Percentiles rank a stretch among this genome's conserved stretches.
Conservation (phyloP, 2,329 filamentous ascomycete genomes). For the Cryphonectria parasitica region DNA sequence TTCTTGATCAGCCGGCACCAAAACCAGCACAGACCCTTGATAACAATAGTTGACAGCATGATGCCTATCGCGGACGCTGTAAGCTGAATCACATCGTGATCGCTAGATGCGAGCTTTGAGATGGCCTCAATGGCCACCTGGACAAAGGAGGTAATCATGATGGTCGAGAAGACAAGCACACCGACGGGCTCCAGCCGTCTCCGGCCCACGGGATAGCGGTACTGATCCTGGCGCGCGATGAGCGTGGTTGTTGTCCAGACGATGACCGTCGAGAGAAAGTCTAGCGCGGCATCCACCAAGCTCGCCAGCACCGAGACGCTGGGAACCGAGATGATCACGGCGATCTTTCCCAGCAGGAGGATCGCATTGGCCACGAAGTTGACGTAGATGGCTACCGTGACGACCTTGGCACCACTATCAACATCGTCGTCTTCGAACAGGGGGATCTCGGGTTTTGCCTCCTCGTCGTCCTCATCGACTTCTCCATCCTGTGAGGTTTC, state of each 20-base stretch:
- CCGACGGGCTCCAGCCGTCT: constrained; percentile 76
- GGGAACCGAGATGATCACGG: constrained; percentile 75
- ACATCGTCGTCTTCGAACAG: constrained; percentile 73
- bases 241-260: constrained; percentile 78
- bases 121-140: constrained; percentile 76
- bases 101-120: constrained; percentile 61
- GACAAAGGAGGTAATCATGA: constrained; percentile 84
- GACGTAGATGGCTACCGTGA: constrained; percentile 85
- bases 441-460: constrained; percentile 63
- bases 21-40: constrained; percentile 83
- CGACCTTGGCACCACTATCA: constrained; percentile 74
- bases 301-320: constrained; percentile 82
- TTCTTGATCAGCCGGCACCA: constrained; percentile 89
- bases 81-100: constrained; percentile 74
- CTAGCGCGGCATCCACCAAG: constrained; percentile 77
- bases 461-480: constrained; percentile 49
- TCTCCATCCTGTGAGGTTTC: constrained; percentile 47
- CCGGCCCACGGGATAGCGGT: constrained; percentile 78
- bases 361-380: constrained; percentile 80
- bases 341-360: constrained; percentile 75
- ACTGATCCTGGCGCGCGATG: constrained; percentile 73
- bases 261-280: constrained; percentile 81
- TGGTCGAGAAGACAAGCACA: constrained; percentile 79
- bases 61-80: constrained; percentile 74
- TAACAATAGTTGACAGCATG: constrained; percentile 79